phyloP scores from a whole-genome alignment of 768 basidiomycete genomes.

The Boletellus emodensis region DNA sequence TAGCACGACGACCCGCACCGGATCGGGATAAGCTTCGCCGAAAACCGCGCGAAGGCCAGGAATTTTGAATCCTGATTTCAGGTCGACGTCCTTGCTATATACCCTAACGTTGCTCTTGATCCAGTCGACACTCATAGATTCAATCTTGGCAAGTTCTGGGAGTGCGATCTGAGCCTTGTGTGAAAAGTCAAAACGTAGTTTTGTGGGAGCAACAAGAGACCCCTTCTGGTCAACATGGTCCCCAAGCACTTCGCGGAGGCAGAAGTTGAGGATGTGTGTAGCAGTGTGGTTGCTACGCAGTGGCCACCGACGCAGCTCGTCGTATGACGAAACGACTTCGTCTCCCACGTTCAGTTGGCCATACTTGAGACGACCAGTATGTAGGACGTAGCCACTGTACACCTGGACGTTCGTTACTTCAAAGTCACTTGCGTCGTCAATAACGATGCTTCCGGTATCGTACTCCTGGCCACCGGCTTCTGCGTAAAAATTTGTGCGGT shows the following conservation, averaged over 20 bases:
- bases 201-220: constrained; percentile 91
- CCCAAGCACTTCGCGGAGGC: constrained; percentile 88
- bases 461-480: constrained; percentile 97
- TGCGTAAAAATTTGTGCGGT: constrained; percentile 94
- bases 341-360: constrained; percentile 77
- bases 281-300: constrained; percentile 97
- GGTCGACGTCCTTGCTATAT: constrained; percentile 78
- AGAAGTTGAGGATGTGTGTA: constrained; percentile 96
- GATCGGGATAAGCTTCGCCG: constrained; percentile 96
- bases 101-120: constrained; percentile 86
- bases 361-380: constrained; percentile 88
- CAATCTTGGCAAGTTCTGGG: constrained; percentile 77
- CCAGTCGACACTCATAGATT: constrained; percentile 82
- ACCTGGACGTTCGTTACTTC: constrained; percentile 91
- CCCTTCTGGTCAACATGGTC: constrained; percentile 99
- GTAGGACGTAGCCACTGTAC: constrained; percentile 93
- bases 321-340: constrained; percentile 84
- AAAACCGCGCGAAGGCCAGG: constrained; percentile 96
- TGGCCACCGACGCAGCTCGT: constrained; percentile 95
- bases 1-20: constrained; percentile 90
- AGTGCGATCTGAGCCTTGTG: constrained; percentile 86
- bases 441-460: constrained; percentile 92
- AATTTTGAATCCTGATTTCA: constrained; percentile 77
- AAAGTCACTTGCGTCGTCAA: constrained; percentile 90
- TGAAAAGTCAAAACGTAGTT: constrained; percentile 97